A percentile compares a stretch with the other conserved stretches of the same genome.
Evolutionary conservation across 495 filamentous ascomycete genomes (phyloP).

Genomic region (Sporormia fimetaria): DNA sequence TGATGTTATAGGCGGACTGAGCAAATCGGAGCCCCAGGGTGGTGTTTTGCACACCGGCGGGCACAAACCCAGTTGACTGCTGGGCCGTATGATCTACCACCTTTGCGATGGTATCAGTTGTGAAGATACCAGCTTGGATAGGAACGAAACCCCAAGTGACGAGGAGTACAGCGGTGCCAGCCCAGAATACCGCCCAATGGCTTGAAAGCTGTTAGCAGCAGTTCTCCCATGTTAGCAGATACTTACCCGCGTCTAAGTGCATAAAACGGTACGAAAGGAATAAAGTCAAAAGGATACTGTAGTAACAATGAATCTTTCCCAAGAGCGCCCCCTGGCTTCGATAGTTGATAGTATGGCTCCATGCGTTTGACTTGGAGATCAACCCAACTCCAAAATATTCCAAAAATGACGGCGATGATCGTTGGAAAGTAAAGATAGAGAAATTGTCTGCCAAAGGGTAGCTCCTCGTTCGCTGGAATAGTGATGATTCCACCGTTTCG

Average conservation of each 20-base stretch:
- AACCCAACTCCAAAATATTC: conserved; percentile 38
- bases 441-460: conserved; percentile 27
- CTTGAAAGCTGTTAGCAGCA: conserved; percentile 19
- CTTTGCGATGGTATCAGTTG: conserved; percentile 14
- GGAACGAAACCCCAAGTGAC: conserved; percentile 40
- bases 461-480: conserved; percentile 14
- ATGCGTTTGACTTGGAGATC: conserved; percentile 39
- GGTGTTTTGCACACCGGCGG: conserved; percentile 23
- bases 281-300: conserved; percentile 41
- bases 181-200: conserved; percentile 36
- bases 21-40: conserved; percentile 27
- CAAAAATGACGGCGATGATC: conserved; percentile 36
- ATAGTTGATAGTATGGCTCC: conserved; percentile 40
- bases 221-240: neutral
- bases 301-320: conserved; percentile 36
- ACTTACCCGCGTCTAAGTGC: conserved; percentile 32
- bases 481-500: conserved; percentile 36
- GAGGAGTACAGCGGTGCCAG: conserved; percentile 32
- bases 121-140: conserved; percentile 34
- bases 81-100: conserved; percentile 5
- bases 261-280: conserved; percentile 37
- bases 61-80: conserved; percentile 19
- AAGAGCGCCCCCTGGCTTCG: conserved; percentile 31
- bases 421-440: conserved; percentile 35
- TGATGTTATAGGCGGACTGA: conserved; percentile 30